Percentiles rank a stretch among this genome's conserved stretches.
Evolutionary conservation across 352 stramenopile genomes (phyloP).

Genomic region (Discostella stelligera): DNA sequence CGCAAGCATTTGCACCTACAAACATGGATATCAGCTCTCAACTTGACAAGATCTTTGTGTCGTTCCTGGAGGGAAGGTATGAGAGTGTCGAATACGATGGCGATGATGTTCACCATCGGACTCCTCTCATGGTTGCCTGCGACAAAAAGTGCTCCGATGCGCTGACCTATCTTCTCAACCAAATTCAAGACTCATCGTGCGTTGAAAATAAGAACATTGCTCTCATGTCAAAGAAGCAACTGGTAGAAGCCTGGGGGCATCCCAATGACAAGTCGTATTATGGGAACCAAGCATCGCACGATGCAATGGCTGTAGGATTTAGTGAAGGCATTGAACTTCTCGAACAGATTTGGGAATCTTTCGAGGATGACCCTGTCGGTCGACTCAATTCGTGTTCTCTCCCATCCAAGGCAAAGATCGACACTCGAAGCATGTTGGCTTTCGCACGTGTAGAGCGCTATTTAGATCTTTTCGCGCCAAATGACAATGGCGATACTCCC

Average conservation of each 20-base stretch:
- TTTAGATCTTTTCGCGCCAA: constrained; percentile 41
- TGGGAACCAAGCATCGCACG: constrained; percentile 59
- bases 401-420: too few species aligned
- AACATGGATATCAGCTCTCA: constrained; percentile 3
- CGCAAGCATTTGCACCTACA: not conserved
- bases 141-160: constrained; percentile 43
- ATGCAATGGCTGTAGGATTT: constrained; percentile 58
- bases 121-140: constrained; percentile 66
- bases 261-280: constrained; percentile 37
- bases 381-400: too few species aligned
- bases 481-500: constrained; percentile 68
- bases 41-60: constrained; percentile 25
- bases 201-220: too few species aligned
- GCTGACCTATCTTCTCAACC: constrained; percentile 32
- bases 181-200: constrained; percentile 18
- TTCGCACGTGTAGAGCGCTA: too few species aligned
- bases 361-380: constrained; percentile 13
- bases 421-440: too few species aligned
- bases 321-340: constrained; percentile 40
- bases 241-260: constrained; percentile 40
- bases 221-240: constrained; percentile 22
- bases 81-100: constrained; percentile 16
- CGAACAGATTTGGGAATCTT: constrained; percentile 27
- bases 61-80: constrained; percentile 3
- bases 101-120: constrained; percentile 28